Percentiles rank a stretch among this genome's conserved stretches.
These are phyloP conservation scores for Penicillium pulvis DNA, from an alignment of 495 filamentous ascomycete genomes.

Conservation along the genomic window DNA sequence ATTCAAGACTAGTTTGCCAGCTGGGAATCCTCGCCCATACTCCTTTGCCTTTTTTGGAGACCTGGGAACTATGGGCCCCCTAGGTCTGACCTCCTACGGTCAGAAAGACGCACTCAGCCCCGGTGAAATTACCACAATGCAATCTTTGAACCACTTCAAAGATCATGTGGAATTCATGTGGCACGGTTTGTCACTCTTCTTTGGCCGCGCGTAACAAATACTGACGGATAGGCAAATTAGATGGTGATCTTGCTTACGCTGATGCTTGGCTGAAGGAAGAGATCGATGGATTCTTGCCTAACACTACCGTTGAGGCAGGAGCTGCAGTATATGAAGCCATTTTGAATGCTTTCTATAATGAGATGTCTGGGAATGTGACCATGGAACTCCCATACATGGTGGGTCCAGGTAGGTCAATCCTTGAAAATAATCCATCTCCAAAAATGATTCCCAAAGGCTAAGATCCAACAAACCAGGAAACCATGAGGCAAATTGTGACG, in stretches of 20 bases:
- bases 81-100: slow-evolving; percentile 16
- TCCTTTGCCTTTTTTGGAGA: slow-evolving; percentile 16
- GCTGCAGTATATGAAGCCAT: slow-evolving; percentile 12
- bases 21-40: slow-evolving; percentile 17
- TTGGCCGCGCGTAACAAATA: neutral
- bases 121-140: slow-evolving; percentile 16
- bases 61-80: slow-evolving; percentile 17
- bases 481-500: slow-evolving; percentile 14
- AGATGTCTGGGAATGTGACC: slow-evolving; percentile 9
- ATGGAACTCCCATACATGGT: slow-evolving; percentile 14
- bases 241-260: slow-evolving; percentile 16
- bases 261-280: slow-evolving; percentile 16
- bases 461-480: neutral
- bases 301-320: slow-evolving; percentile 4
- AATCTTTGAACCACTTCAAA: slow-evolving; percentile 8
- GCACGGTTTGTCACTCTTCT: slow-evolving; percentile 10
- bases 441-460: neutral
- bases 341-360: slow-evolving; percentile 12
- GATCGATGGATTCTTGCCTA: slow-evolving; percentile 5
- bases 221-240: neutral
- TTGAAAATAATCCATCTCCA: neutral
- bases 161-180: slow-evolving; percentile 12
- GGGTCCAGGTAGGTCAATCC: slow-evolving; percentile 7
- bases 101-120: slow-evolving; percentile 6
- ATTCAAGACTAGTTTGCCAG: slow-evolving; percentile 15